phyloP scores from a whole-genome alignment of 345 rosid genomes.

The Linum trigynum region DNA sequence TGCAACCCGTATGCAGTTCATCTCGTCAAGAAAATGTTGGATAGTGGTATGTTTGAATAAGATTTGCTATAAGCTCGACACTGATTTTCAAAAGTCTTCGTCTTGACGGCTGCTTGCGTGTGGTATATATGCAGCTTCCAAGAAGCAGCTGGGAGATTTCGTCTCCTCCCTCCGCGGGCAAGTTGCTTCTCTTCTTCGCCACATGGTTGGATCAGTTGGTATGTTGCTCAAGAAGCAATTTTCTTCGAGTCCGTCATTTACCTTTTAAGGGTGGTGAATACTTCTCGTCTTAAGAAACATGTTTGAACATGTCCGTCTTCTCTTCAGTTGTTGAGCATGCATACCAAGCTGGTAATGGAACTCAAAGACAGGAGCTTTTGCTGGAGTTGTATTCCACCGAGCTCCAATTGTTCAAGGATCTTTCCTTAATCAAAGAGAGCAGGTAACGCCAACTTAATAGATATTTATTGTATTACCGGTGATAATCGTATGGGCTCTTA shows the following conservation, averaged over 20 bases:
- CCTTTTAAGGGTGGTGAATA: background rate
- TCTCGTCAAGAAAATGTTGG: constrained; percentile 76
- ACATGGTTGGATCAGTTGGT: constrained; percentile 93
- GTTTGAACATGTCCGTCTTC: background rate
- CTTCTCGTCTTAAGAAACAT: background rate
- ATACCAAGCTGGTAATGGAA: constrained; percentile 61
- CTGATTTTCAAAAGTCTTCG: background rate
- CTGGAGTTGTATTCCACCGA: constrained; percentile 80
- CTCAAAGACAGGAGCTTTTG: constrained; percentile 86
- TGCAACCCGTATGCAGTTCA: constrained; percentile 59
- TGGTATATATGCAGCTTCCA: constrained; percentile 49
- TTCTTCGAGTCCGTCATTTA: background rate
- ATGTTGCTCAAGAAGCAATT: constrained; percentile 14
- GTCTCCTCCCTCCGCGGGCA: constrained; percentile 70
- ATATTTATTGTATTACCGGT: background rate
- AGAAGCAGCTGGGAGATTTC: constrained; percentile 57
- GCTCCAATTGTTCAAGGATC: constrained; percentile 78
- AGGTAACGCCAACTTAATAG: constrained; percentile 33
- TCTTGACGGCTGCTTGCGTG: background rate
- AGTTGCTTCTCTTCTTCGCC: constrained; percentile 72
- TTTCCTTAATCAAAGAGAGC: constrained; percentile 49
- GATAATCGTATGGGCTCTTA: background rate
- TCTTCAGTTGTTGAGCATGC: constrained; percentile 73
- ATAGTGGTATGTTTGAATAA: constrained; percentile 43
- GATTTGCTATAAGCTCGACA: constrained; percentile 1